Conservation (phyloP, 2,329 filamentous ascomycete genomes). For the Diaporthe sp. region DNA sequence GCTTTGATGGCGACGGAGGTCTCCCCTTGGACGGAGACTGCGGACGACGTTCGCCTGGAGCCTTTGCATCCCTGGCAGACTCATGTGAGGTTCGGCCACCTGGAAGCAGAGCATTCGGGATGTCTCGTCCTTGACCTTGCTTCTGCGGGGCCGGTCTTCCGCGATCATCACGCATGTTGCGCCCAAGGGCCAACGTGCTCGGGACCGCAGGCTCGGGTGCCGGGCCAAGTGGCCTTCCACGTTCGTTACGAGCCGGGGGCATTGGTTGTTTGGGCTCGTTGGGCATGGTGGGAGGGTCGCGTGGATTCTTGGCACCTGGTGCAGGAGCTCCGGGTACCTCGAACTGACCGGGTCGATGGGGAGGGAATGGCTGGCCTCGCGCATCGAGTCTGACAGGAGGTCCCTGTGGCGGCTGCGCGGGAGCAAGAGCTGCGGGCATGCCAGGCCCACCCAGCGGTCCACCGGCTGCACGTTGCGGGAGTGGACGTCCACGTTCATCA, state of each 20-base stretch:
- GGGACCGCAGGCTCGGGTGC: background rate
- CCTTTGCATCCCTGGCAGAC: background rate
- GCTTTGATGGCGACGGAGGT: background rate
- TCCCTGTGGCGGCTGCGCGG: background rate
- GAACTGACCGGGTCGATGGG: background rate
- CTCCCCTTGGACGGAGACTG: background rate
- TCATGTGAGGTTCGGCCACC: background rate
- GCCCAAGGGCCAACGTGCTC: background rate
- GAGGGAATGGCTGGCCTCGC: background rate
- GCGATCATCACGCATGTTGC: background rate
- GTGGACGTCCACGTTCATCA: background rate
- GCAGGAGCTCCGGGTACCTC: background rate
- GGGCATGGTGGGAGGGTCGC: background rate
- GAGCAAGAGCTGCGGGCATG: background rate
- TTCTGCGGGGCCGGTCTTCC: background rate
- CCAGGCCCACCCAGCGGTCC: background rate
- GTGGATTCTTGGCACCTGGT: background rate
- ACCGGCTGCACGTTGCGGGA: background rate
- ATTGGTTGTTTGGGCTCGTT: background rate
- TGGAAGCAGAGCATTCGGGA: background rate
- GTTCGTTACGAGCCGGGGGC: background rate
- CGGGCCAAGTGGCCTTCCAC: background rate
- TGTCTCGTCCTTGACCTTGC: background rate
- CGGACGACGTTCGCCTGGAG: background rate
- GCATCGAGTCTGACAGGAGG: background rate